Conservation (phyloP, 352 stramenopile genomes). For the Phytophthora agathidicida region DNA sequence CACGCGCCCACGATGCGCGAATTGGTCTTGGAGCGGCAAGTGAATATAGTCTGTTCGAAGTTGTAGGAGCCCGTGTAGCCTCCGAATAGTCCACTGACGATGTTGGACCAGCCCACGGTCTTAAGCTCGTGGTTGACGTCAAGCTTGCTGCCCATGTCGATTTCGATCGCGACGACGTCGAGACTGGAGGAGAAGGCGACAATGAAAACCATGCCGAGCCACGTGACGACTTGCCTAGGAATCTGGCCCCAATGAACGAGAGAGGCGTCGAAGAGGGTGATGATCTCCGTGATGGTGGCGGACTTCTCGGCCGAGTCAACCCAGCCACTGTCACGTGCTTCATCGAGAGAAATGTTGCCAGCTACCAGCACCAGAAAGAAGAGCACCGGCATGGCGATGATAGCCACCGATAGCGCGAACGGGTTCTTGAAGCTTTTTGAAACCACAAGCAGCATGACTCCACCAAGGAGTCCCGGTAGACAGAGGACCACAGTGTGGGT, state of each 20-base stretch:
- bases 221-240: constrained; percentile 88
- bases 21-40: constrained; percentile 90
- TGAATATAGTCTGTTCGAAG: constrained; percentile 98
- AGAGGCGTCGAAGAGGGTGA: constrained; percentile 88
- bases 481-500: constrained; percentile 78
- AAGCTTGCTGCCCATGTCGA: constrained; percentile 93
- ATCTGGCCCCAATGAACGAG: constrained; percentile 91
- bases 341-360: constrained; percentile 76
- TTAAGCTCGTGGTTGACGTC: constrained; percentile 94
- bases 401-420: constrained; percentile 69
- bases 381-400: constrained; percentile 83
- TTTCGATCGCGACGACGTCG: constrained; percentile 97
- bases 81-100: constrained; percentile 93
- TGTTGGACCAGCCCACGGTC: constrained; percentile 96
- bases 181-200: constrained; percentile 96
- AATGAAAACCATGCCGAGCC: constrained; percentile 96
- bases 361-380: constrained; percentile 93
- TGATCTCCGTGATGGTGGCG: constrained; percentile 61
- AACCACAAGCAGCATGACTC: constrained; percentile 78
- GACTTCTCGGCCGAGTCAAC: constrained; percentile 65
- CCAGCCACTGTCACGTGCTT: constrained; percentile 92
- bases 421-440: constrained; percentile 72
- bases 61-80: constrained; percentile 99
- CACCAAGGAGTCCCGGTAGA: constrained; percentile 80
- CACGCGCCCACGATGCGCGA: constrained; percentile 89